Base-by-base conservation (phyloP, 129 eudicot species). In the Pittosporum tobira region DNA sequence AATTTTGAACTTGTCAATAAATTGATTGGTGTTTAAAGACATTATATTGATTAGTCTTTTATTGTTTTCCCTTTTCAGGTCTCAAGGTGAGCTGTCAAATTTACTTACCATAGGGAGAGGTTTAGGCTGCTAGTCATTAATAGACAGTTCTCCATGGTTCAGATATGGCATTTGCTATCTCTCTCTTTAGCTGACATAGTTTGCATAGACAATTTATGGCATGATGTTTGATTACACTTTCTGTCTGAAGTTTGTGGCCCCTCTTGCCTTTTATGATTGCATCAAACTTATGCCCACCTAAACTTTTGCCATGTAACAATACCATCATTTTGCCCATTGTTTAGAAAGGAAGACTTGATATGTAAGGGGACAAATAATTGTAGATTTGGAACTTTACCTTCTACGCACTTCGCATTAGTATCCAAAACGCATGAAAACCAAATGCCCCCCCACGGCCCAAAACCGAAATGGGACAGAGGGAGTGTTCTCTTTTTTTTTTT, bases 21-120 rank as follows among this genome's bases (percentile, higher is more conserved):
- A 14, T 27, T 44, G 23, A 31, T 14, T 37, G 55, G 36, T 48
- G 28, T 38, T 21, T 37, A 44, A 29, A 60, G n/a, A 37, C 47
- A 40, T 62, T 61, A 46, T 65, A 42, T 16, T 66, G 67, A 64
- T 46, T 14, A 47, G 45, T 61, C 24, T 69, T 68, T 34, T 65
- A 6, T 65, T 65, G 62, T 49, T 43, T 16, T 48, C 48, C 24
- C 40, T 67, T 51, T 81, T 88, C 94, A 88, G 96, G 88, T 76
- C 87, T 63, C 69, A 58, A 71, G 96, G 96, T 88, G 76, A 71
- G 76, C 78, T 60, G 72, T 34, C 52, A 55, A 48, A 57, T 46
- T 45, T 64, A 48, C 52, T 42, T 52, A 67, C 59, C 36, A 54
- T 61, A 51, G 61, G 34, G 68, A 59, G 53, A 45, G 48, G 42